Evolutionary conservation across 495 filamentous ascomycete species (phyloP).

Genomic region (Amorphotheca resinae): DNA sequence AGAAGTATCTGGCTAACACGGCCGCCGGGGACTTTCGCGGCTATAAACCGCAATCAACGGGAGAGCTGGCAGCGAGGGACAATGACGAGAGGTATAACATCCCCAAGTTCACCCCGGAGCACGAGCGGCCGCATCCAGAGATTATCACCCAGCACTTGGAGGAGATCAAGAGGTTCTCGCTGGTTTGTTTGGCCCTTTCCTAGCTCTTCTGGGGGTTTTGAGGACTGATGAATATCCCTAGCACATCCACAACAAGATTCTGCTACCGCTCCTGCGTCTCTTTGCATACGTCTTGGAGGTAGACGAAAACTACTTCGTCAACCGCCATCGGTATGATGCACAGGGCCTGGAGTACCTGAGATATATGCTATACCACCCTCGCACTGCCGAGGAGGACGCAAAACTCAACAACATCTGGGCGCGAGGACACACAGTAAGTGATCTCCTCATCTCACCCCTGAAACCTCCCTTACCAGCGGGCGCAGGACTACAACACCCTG

Average conservation of each 20-base stretch:
- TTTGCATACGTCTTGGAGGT: constrained; percentile 40
- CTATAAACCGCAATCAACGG: constrained; percentile 25
- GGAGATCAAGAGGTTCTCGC: constrained; percentile 37
- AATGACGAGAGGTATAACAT: constrained; percentile 46
- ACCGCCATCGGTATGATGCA: constrained; percentile 38
- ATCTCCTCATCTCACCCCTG: too few relatives aligned
- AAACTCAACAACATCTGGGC: constrained; percentile 31
- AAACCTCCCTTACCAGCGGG: too few relatives aligned
- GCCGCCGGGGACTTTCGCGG: constrained; percentile 36
- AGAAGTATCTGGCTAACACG: constrained; percentile 34
- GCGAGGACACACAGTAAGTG: too few relatives aligned
- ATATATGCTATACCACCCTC: constrained; percentile 41
- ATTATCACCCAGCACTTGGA: constrained; percentile 27
- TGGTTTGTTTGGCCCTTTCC: constrained; percentile 1
- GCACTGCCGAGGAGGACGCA: constrained; percentile 32
- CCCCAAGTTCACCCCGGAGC: constrained; percentile 36
- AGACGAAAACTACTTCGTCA: constrained; percentile 36
- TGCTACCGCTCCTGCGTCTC: constrained; percentile 32
- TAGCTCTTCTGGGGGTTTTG: not conserved
- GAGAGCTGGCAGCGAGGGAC: constrained; percentile 27
- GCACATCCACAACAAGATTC: constrained; percentile 34
- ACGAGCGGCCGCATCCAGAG: constrained; percentile 30
- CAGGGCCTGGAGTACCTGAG: constrained; percentile 35
- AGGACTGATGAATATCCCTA: too few relatives aligned
- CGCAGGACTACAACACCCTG: constrained; percentile 20